Base-by-base conservation (phyloP, 257 asterid species). In the Thymus mandschuricus region DNA sequence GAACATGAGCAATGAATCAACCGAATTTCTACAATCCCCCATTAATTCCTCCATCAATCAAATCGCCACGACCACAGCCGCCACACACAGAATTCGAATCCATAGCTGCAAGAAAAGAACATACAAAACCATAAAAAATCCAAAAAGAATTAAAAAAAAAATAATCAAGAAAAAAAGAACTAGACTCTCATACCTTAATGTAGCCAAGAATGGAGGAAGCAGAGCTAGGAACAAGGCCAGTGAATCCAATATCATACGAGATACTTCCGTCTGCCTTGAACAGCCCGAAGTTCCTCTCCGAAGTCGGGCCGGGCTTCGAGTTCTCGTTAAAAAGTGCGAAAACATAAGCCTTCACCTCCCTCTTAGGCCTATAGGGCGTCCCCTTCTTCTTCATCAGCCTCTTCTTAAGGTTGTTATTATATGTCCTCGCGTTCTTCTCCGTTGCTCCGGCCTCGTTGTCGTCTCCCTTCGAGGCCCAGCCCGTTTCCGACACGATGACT, bases 391-490 rank as follows among this genome's bases (percentile, higher is more conserved):
- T 78, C 56, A 79, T 11, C 28, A 92, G 81, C 79, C 58, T 75
- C 77, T 86, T 92, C 1, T 80, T 68, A 48, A 92, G 56, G 55
- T 92, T 89, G 0, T 38, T 27, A 38, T 92, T 87, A 34, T 89
- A 92, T 6, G 84, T 85, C 79, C 68, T 79, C 10, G 97, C 97
- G 31, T 89, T 92, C 54, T 77, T 79, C 66, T 68, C 6, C 0
- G 64, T 81, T 0, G 97, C 96, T 1, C 95, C 96, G 0, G 87
- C 84, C 77, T 89, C 97, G 3, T 56, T 77, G 6, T 64, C 83
- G 66, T 89, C 97, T 9, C 97, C 97, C 4, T 60, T 72, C 0
- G 97, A 92, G 30, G 93, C 96, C 97, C 97, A 92, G 1, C 96
- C 97, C 0, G 96, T 92, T 59, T 92, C 97, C 0, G 97, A 89